These are phyloP conservation scores for Tilletia walkeri DNA, from an alignment of 1,284 basidiomycete species.

Conservation along the genomic window DNA sequence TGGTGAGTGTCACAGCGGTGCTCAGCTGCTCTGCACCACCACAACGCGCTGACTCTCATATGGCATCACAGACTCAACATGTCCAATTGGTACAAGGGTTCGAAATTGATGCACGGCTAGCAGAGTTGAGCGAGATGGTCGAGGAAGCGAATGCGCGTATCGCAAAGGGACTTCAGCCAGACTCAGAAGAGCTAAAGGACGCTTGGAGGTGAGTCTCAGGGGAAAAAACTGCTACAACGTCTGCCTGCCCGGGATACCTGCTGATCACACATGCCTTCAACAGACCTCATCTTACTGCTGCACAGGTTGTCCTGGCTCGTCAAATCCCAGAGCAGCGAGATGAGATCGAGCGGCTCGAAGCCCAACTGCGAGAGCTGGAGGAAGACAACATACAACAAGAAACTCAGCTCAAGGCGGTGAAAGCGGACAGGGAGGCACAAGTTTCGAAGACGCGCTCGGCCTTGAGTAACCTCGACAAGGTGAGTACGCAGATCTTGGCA, in stretches of 20 bases:
- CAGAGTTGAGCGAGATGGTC: conserved; percentile 32
- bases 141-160: conserved; percentile 42
- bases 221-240: neutral
- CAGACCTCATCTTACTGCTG: conserved; percentile 36
- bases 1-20: neutral
- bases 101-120: conserved; percentile 36
- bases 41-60: neutral
- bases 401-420: conserved; percentile 16
- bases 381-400: conserved; percentile 1
- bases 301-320: conserved; percentile 39
- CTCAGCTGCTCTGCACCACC: neutral
- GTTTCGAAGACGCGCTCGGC: conserved; percentile 25
- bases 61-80: conserved; percentile 1
- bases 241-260: neutral
- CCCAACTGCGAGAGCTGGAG: conserved; percentile 30
- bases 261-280: neutral
- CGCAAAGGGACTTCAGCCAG: conserved; percentile 24
- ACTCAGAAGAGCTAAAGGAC: conserved; percentile 35
- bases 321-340: conserved; percentile 38
- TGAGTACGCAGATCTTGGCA: conserved; percentile 15
- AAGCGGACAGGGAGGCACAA: conserved; percentile 23
- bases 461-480: conserved; percentile 30
- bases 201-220: conserved; percentile 33
- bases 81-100: conserved; percentile 18
- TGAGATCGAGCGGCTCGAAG: conserved; percentile 25